Evolutionary conservation across 352 stramenopile genomes (phyloP).

Genomic region (Pythium myriotylum): DNA sequence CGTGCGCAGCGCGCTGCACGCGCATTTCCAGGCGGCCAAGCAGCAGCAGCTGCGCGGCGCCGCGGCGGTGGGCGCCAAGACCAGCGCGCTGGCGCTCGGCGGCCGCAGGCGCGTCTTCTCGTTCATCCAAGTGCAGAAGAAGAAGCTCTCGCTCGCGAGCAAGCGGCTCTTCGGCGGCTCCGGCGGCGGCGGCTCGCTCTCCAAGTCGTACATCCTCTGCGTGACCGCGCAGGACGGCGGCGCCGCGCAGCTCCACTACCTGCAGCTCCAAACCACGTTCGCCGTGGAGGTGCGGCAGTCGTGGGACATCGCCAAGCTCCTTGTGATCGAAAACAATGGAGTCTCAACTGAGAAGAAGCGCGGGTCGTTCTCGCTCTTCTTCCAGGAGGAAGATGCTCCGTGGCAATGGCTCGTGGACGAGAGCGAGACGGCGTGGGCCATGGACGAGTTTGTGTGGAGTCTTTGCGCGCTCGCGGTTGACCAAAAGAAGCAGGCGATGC

Average conservation of each 20-base stretch:
- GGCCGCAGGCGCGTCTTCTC: slow-evolving; percentile 54
- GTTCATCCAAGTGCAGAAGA: slow-evolving; percentile 71
- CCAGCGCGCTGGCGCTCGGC: background rate
- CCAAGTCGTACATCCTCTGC: slow-evolving; percentile 71
- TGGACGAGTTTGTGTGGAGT: slow-evolving; percentile 80
- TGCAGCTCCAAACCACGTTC: slow-evolving; percentile 68
- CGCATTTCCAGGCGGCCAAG: slow-evolving; percentile 50
- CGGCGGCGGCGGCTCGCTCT: slow-evolving; percentile 20
- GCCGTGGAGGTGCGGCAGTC: slow-evolving; percentile 65
- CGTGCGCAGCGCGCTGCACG: slow-evolving; percentile 66
- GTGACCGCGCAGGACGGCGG: slow-evolving; percentile 54
- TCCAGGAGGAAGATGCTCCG: slow-evolving; percentile 43
- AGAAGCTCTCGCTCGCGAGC: slow-evolving; percentile 48
- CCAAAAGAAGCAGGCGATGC: slow-evolving; percentile 56
- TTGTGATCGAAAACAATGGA: slow-evolving; percentile 63
- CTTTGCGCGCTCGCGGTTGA: slow-evolving; percentile 58
- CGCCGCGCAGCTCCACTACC: slow-evolving; percentile 54
- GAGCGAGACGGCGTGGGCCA: slow-evolving; percentile 44
- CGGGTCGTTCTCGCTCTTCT: slow-evolving; percentile 58
- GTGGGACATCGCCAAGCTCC: slow-evolving; percentile 56
- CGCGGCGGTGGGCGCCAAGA: background rate
- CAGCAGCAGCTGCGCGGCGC: slow-evolving; percentile 24
- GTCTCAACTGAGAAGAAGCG: slow-evolving; percentile 52
- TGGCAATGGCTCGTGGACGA: slow-evolving; percentile 72
- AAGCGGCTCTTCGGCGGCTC: slow-evolving; percentile 58